Base-by-base conservation (phyloP, 305 asterid genomes). In the Salvia sclarea region DNA sequence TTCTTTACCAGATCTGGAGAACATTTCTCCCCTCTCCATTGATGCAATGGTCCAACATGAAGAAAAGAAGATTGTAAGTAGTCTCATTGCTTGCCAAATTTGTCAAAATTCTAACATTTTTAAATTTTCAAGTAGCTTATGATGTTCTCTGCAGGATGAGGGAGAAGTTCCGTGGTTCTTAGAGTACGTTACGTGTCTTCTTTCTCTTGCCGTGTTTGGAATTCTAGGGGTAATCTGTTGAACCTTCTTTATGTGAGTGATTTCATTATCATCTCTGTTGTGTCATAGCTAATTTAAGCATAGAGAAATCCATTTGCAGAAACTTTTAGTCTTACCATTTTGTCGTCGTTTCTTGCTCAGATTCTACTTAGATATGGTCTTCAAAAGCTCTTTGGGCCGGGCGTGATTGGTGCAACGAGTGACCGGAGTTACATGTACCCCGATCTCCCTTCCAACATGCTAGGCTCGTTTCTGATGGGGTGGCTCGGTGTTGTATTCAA, bases 391-490 rank as follows among this genome's bases (percentile, higher is more conserved):
- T 93, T 93, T 54, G 94, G 95, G 61, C 91, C 91, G 0, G 80
- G 68, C 40, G 76, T 73, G 62, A 62, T 88, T 74, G 94, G 88
- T 55, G 97, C 95, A 68, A 90, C 96, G 14, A 82, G 89, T 79
- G 89, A 90, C 53, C 73, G 61, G 33, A 83, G 81, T 78, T 88
- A 84, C 75, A 87, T 90, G 88, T 88, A 90, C 80, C 90, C 71
- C 13, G 97, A 93, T 76, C 96, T 93, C 78, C 92, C 96, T 64
- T 78, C 95, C 10, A 93, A 93, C 64, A 84, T 93, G 98, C 87
- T 89, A 53, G 98, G 97, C 70, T 90, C 97, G 1, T 92, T 90
- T 82, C 83, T 92, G 75, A 92, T 92, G 98, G 98, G 98, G 10
- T 91, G 98, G 98, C 76, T 87, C 17, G 99, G 98, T 8, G 90